These are phyloP conservation scores for Ophiocordyceps unilateralis DNA, from an alignment of 2,329 filamentous ascomycete species.

Conservation along the genomic window DNA sequence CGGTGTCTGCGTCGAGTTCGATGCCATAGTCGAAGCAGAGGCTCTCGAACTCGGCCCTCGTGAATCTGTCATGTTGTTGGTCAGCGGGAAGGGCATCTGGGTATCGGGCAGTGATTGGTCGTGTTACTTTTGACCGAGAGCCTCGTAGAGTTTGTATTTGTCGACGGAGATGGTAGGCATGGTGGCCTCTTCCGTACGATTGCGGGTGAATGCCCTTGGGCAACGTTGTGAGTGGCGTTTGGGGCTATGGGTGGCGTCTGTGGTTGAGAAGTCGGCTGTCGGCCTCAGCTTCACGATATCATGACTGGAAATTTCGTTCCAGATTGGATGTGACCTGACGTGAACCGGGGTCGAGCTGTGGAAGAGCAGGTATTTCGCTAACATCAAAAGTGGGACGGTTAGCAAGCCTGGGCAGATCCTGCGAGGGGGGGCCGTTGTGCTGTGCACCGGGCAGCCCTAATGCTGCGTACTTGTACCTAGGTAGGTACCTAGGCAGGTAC, in stretches of 20 bases:
- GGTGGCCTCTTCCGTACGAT: slow-evolving; percentile 9
- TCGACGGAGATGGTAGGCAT: slow-evolving; percentile 97
- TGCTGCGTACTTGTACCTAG: no score
- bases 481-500: no score
- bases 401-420: not conserved
- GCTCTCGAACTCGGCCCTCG: slow-evolving; percentile 88
- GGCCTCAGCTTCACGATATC: no score
- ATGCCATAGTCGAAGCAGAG: slow-evolving; percentile 98
- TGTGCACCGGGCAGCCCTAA: not conserved
- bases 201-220: not conserved
- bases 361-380: not conserved
- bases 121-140: slow-evolving; percentile 68
- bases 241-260: not conserved
- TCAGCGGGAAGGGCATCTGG: slow-evolving; percentile 5
- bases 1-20: slow-evolving; percentile 92
- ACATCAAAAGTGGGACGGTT: no score
- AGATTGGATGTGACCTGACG: not conserved
- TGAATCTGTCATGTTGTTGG: slow-evolving; percentile 41
- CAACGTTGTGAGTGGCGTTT: not conserved
- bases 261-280: slow-evolving; percentile 3
- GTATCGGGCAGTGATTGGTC: slow-evolving; percentile 4
- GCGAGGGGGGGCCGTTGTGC: no score
- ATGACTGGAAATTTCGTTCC: not conserved
- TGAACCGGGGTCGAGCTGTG: not conserved
- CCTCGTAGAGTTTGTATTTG: slow-evolving; percentile 90